These are phyloP conservation scores for Aspergillus sp. DNA, from an alignment of 2,329 filamentous ascomycete species.

Conservation along the genomic window DNA sequence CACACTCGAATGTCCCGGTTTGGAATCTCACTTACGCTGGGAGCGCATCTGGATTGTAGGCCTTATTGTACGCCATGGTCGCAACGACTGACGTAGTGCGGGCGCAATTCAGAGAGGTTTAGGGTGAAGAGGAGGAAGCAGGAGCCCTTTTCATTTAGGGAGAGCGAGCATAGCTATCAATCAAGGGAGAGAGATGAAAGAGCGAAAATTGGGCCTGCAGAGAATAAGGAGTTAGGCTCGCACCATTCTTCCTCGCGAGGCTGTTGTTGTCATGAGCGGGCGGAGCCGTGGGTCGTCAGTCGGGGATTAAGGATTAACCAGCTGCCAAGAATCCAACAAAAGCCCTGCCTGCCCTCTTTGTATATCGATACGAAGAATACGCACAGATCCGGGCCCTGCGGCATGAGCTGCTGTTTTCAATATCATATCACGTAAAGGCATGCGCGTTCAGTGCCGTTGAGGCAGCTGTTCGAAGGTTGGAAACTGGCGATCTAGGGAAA, in stretches of 20 bases:
- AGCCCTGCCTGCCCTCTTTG: not conserved
- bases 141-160: conserved; percentile 1
- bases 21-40: conserved; percentile 68
- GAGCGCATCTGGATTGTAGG: conserved; percentile 91
- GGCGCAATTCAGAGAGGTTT: conserved; percentile 11
- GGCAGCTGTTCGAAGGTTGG: not conserved
- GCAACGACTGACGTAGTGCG: conserved; percentile 28
- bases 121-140: conserved; percentile 1
- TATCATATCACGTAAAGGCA: not conserved
- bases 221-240: conserved; percentile 13
- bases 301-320: conserved; percentile 6
- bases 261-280: conserved; percentile 12
- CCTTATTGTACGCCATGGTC: conserved; percentile 88
- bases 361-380: not conserved
- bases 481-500: not conserved
- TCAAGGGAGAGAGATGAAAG: not conserved
- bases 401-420: not conserved
- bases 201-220: not conserved
- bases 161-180: conserved; percentile 1
- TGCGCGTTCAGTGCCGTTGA: not conserved
- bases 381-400: not conserved
- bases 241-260: conserved; percentile 11
- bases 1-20: not conserved
- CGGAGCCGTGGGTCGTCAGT: conserved; percentile 14
- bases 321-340: conserved; percentile 10